Conservation (phyloP, 495 filamentous ascomycete species). For the Poronia punctata region DNA sequence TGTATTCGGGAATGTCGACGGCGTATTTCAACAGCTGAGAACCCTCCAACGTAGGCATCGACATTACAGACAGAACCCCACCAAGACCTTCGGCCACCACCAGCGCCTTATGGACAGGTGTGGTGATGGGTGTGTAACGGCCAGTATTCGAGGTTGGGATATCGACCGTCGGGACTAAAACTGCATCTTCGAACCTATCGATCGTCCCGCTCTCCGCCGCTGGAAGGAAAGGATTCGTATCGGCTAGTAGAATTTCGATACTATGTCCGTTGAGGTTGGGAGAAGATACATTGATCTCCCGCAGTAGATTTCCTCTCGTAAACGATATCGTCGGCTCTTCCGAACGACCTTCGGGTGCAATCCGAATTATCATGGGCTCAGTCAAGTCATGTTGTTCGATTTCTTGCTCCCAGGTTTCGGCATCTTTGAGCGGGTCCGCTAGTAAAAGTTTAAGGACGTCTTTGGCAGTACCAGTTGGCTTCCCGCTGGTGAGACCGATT, state of each 20-base stretch:
- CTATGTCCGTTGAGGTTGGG: conserved; percentile 58
- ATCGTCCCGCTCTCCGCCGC: conserved; percentile 24
- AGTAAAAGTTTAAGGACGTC: conserved; percentile 64
- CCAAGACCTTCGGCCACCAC: conserved; percentile 60
- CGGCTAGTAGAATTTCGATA: conserved; percentile 72
- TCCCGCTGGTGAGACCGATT: conserved; percentile 33
- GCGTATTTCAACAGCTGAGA: conserved; percentile 30
- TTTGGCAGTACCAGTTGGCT: conserved; percentile 33
- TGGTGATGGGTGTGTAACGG: conserved; percentile 56
- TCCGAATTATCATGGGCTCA: conserved; percentile 40
- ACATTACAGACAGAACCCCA: conserved; percentile 35
- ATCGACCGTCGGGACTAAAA: conserved; percentile 68
- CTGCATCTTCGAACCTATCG: conserved; percentile 42
- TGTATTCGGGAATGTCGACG: conserved; percentile 34
- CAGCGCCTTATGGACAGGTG: conserved; percentile 80
- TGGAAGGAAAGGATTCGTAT: conserved; percentile 39
- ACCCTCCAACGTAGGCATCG: conserved; percentile 29
- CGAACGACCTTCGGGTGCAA: conserved; percentile 20
- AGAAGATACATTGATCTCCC: conserved; percentile 55
- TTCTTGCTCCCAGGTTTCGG: conserved; percentile 63
- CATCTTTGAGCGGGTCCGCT: conserved; percentile 64
- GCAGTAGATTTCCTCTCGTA: conserved; percentile 28
- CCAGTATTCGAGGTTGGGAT: conserved; percentile 55
- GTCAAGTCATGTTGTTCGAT: conserved; percentile 43
- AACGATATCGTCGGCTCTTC: conserved; percentile 18